Percentiles rank a stretch among this genome's conserved stretches.
Conservation (phyloP, 1,284 basidiomycete species). For the Ganoderma sinense region DNA sequence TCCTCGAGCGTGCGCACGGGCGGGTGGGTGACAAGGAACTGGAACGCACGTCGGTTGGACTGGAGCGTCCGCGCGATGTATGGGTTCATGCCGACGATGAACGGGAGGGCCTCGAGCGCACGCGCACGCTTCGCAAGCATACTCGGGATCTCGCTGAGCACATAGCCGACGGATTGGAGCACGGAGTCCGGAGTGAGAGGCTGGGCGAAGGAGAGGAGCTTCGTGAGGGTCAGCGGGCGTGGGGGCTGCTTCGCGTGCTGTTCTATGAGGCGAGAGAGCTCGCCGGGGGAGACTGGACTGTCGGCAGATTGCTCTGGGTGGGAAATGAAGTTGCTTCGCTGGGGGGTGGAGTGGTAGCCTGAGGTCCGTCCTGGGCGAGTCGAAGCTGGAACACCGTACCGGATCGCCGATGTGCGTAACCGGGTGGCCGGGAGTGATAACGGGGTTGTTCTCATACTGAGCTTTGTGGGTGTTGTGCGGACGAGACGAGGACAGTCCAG, state of each 20-base stretch:
- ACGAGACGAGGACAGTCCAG: not conserved
- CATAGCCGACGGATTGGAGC: constrained; percentile 72
- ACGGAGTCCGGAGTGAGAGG: constrained; percentile 76
- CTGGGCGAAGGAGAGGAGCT: constrained; percentile 75
- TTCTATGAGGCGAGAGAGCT: constrained; percentile 57
- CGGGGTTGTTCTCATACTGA: not conserved
- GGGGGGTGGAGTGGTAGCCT: constrained; percentile 11
- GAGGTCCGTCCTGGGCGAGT: constrained; percentile 12
- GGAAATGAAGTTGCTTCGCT: constrained; percentile 14
- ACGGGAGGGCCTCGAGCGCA: constrained; percentile 76
- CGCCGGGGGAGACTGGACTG: constrained; percentile 39
- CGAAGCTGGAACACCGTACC: not conserved
- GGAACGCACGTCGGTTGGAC: constrained; percentile 80
- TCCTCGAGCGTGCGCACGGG: constrained; percentile 72
- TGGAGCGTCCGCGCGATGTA: constrained; percentile 81
- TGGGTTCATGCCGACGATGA: constrained; percentile 92
- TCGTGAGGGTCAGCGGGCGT: constrained; percentile 70
- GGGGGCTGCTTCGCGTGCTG: constrained; percentile 64
- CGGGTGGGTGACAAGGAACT: constrained; percentile 75
- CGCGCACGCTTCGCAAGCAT: constrained; percentile 76
- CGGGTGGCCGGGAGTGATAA: not conserved
- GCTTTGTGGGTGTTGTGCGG: not conserved
- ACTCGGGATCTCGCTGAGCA: constrained; percentile 76
- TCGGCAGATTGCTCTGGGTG: constrained; percentile 13
- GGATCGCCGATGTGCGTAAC: not conserved